Conservation (phyloP, 2,329 filamentous ascomycete species). For the Hymenoscyphus fructigenus region DNA sequence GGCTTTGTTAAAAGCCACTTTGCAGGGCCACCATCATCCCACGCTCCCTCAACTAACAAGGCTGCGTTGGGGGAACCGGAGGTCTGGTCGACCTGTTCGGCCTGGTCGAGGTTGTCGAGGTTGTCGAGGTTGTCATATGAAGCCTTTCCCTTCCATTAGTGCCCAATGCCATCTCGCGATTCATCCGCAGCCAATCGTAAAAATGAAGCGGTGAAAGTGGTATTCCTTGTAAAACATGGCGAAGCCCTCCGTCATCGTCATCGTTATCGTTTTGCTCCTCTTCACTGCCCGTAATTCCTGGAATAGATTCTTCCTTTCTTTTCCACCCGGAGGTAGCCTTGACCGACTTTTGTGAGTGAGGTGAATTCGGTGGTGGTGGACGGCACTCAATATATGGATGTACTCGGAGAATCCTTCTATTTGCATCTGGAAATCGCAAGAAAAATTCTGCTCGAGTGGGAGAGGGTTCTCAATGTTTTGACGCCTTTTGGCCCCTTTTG, state of each 20-base stretch:
- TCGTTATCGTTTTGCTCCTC: neutral
- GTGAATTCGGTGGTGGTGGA: neutral
- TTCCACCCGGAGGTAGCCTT: slow-evolving; percentile 1
- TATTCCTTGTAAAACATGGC: slow-evolving; percentile 6
- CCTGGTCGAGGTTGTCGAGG: too few species aligned
- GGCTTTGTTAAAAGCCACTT: slow-evolving; percentile 4
- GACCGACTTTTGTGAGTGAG: slow-evolving; percentile 17
- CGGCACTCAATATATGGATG: neutral
- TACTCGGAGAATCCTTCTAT: too few species aligned
- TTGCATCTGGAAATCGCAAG: too few species aligned
- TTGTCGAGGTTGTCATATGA: neutral
- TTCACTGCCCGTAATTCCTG: neutral
- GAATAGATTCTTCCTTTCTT: neutral
- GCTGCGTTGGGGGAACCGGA: slow-evolving; percentile 5
- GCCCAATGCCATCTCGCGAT: slow-evolving; percentile 12
- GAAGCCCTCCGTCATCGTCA: neutral
- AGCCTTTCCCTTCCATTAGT: slow-evolving; percentile 2
- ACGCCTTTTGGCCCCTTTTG: too few species aligned
- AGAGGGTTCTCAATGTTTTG: neutral
- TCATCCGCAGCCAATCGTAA: slow-evolving; percentile 10
- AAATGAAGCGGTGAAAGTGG: slow-evolving; percentile 6
- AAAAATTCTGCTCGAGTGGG: too few species aligned
- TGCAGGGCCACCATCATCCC: neutral
- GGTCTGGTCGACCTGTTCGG: neutral
- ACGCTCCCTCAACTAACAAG: slow-evolving; percentile 4